Evolutionary conservation across 2,329 filamentous ascomycete species (phyloP), one percentile per base, ranked within the genome.

Genomic region (Pseudopithomyces chartarum): DNA sequence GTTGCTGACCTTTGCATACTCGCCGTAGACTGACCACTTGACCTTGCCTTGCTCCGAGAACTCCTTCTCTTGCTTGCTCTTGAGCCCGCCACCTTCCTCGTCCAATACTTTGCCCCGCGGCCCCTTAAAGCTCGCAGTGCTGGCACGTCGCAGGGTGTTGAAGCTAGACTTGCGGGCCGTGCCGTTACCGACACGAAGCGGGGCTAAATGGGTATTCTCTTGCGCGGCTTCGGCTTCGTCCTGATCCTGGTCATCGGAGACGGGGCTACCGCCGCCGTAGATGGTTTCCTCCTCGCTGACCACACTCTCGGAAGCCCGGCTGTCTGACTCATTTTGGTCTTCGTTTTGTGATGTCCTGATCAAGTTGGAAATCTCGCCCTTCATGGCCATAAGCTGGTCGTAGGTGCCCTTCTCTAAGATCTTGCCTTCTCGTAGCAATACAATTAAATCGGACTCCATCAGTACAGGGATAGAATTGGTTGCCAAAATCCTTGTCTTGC

Each of bases 1-100:
- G 74, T 98, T 97, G 81, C 91, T 97, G 57, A 92, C 92, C 78
- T 92, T 97, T 55, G 95, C 96, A 70, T 99, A 99, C 77, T 97
- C 93, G 17, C 83, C 81, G 72, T 99, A 99, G 26, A 99, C 94
- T 62, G 88, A 85, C 93, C 95, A 98, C 77, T 97, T 98, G 66
- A 99, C 95, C 75, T 98, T 97, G 69, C 95, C 95, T 78, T 99
- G 92, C 75, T 99, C 92, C 2, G 87, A 85, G 64, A 90, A 89
- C 75, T 99, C 95, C 77, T 97, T 96, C 55, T 83, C 84, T 76
- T 97, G 93, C 71, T 88, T 91, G 43, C 90, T 92, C 78, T 91
- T 94, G 68, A 89, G 81, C 52, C 73, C 84, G 2, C 85, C 86
- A 51, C 91, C 87, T 77, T 94, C 91, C 67, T 98, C 92, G 65